A percentile compares a stretch with the other conserved stretches of the same genome.
Evolutionary conservation across 345 rosid genomes (phyloP).

Genomic region (Melastoma malabathricum): DNA sequence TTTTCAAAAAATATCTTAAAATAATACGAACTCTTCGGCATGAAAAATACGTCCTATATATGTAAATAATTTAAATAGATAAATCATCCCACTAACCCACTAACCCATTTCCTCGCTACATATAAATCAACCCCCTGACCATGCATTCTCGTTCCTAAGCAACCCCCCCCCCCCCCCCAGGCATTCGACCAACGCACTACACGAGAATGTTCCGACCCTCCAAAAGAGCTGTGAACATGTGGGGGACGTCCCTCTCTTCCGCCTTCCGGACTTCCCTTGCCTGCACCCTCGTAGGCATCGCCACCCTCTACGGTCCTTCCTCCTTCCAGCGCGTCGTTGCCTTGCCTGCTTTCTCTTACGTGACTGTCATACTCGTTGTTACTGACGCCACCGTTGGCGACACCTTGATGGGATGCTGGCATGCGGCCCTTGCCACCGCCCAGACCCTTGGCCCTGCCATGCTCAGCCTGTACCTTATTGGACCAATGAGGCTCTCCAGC

Average conservation of each 20-base stretch:
- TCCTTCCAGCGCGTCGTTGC: slow-evolving; percentile 28
- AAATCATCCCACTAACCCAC: no score
- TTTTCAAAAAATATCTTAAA: no score
- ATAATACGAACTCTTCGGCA: no score
- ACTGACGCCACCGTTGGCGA: slow-evolving; percentile 78
- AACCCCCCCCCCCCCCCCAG: no score
- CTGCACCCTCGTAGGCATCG: slow-evolving; percentile 49
- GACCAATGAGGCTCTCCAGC: slow-evolving; percentile 43
- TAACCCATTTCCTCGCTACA: no score
- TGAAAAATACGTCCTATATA: no score
- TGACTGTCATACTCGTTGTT: slow-evolving; percentile 40
- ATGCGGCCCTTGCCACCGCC: slow-evolving; percentile 53
- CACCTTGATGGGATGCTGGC: slow-evolving; percentile 57
- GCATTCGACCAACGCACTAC: neutral
- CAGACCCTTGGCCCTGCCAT: slow-evolving; percentile 65
- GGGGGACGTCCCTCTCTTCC: slow-evolving; percentile 56
- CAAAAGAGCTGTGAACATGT: slow-evolving; percentile 32
- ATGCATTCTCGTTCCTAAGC: no score
- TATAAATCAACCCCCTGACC: no score
- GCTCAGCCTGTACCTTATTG: slow-evolving; percentile 44
- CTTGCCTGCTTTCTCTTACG: slow-evolving; percentile 79
- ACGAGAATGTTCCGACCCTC: neutral
- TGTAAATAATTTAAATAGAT: no score
- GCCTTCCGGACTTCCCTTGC: slow-evolving; percentile 69
- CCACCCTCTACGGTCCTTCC: slow-evolving; percentile 57